Conservation (phyloP, 2,329 filamentous ascomycete species). For the Phialophora expanda region DNA sequence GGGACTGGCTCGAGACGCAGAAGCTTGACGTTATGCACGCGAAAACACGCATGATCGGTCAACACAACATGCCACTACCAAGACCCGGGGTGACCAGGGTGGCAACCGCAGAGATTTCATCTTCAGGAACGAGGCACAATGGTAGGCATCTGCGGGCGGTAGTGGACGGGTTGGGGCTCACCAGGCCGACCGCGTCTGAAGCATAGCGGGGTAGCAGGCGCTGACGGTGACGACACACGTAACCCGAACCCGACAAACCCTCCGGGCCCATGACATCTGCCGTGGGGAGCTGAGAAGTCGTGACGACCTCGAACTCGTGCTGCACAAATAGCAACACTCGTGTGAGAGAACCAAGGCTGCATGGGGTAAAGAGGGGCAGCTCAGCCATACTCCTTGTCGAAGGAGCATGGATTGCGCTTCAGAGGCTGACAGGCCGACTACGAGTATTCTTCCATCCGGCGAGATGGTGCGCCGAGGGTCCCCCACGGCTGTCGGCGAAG, state of each 20-base stretch:
- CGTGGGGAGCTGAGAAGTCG: neutral
- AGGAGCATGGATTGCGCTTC: neutral
- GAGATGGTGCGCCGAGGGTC: neutral
- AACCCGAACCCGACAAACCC: constrained; percentile 9
- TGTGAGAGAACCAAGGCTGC: constrained; percentile 4
- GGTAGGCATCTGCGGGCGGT: constrained; percentile 18
- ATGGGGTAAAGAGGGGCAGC: constrained; percentile 14
- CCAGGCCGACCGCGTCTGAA: neutral
- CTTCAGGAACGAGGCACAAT: constrained; percentile 28
- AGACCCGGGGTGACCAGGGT: constrained; percentile 13
- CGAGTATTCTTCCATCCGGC: neutral
- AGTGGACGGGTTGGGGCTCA: neutral
- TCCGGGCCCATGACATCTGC: constrained; percentile 4
- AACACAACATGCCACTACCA: constrained; percentile 23
- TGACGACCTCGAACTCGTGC: neutral
- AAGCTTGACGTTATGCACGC: constrained; percentile 18
- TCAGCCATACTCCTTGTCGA: constrained; percentile 8
- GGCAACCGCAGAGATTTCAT: constrained; percentile 20
- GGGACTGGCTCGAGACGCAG: neutral
- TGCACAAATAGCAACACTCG: constrained; percentile 8
- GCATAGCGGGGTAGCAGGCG: constrained; percentile 9
- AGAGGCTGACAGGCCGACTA: neutral
- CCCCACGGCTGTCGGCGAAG: neutral
- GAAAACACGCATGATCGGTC: constrained; percentile 32
- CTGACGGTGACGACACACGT: constrained; percentile 30